phyloP scores from a whole-genome alignment of 2,329 filamentous ascomycete species.

The Penicillium frequentans region DNA sequence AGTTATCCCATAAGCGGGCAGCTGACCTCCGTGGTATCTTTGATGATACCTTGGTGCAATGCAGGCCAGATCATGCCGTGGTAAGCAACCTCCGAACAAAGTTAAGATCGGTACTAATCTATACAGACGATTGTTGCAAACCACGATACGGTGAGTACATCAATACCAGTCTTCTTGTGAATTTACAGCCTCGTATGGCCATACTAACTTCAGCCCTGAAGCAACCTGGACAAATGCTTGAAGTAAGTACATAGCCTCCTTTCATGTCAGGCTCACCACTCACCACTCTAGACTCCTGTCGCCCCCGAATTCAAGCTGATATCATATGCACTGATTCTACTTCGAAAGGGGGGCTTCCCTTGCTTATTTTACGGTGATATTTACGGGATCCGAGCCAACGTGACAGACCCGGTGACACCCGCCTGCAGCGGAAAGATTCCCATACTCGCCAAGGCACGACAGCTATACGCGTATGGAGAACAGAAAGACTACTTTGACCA shows the following conservation, averaged over 20 bases:
- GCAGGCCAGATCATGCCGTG: constrained; percentile 53
- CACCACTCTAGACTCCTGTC: constrained; percentile 52
- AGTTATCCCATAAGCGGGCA: constrained; percentile 55
- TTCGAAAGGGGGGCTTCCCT: constrained; percentile 62
- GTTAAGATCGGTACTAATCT: constrained; percentile 5
- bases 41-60: constrained; percentile 58
- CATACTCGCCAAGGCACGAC: constrained; percentile 61
- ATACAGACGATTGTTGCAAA: constrained; percentile 21
- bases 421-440: constrained; percentile 57
- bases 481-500: constrained; percentile 66
- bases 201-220: constrained; percentile 32
- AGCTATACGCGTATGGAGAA: constrained; percentile 65
- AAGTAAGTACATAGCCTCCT: constrained; percentile 33
- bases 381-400: constrained; percentile 58
- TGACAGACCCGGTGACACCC: constrained; percentile 52
- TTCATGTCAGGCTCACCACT: background rate
- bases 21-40: constrained; percentile 66
- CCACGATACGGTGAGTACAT: constrained; percentile 22
- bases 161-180: background rate
- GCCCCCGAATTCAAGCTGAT: constrained; percentile 68
- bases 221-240: constrained; percentile 63
- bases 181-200: background rate
- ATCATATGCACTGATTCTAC: constrained; percentile 70
- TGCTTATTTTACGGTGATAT: constrained; percentile 72
- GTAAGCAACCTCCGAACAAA: constrained; percentile 8